A percentile compares a stretch with the other conserved stretches of the same genome.
Evolutionary conservation across 2,329 filamentous ascomycete genomes (phyloP).

Genomic region (Alternaria novae-zelandiae): DNA sequence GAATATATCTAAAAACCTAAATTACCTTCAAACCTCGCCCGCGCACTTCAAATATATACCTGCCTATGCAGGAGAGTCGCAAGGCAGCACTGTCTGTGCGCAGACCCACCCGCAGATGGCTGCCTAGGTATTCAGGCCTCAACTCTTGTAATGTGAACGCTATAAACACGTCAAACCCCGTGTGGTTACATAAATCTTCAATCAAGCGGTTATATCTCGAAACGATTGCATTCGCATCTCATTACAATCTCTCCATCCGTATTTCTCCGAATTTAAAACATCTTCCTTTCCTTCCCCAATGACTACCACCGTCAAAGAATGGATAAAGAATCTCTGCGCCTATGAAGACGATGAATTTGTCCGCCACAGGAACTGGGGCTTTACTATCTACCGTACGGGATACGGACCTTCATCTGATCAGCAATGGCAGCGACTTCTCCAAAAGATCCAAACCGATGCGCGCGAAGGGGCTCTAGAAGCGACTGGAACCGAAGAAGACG

Average conservation of each 20-base stretch:
- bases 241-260: background rate
- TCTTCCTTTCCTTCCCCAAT: background rate
- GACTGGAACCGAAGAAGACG: background rate
- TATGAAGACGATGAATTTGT: background rate
- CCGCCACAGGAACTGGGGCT: constrained; percentile 16
- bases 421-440: constrained; percentile 19
- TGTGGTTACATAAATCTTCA: background rate
- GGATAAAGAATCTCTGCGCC: background rate
- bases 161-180: background rate
- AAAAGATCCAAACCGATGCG: constrained; percentile 12
- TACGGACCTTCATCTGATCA: constrained; percentile 18
- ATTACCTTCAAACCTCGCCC: background rate
- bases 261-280: background rate
- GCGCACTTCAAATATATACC: background rate
- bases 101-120: background rate
- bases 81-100: background rate
- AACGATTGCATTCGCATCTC: background rate
- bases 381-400: constrained; percentile 23
- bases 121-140: background rate
- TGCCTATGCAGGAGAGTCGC: background rate
- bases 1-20: background rate
- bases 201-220: background rate
- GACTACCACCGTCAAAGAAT: background rate
- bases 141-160: background rate
- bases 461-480: background rate